A percentile compares a stretch with the other conserved stretches of the same genome.
These are phyloP conservation scores for Tolypocladium tropicale DNA, from an alignment of 2,329 filamentous ascomycete species.

Conservation along the genomic window DNA sequence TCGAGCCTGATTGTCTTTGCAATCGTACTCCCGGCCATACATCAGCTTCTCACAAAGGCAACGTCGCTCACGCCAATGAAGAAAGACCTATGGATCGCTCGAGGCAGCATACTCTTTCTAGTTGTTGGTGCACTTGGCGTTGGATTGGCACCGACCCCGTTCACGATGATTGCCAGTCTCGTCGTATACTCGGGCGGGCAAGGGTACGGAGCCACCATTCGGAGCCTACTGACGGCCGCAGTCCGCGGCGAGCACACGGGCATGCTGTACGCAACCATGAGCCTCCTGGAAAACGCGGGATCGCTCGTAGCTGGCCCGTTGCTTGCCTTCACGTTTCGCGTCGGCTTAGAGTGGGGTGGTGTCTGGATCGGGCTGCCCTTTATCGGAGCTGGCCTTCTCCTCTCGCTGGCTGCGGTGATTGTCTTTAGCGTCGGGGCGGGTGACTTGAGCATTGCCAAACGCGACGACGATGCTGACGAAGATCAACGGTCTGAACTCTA, in stretches of 20 bases:
- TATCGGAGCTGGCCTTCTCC: neutral
- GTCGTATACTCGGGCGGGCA: neutral
- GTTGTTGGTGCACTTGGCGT: slow-evolving; percentile 2
- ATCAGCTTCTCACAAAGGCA: neutral
- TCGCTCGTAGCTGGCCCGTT: slow-evolving; percentile 8
- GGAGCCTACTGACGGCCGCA: slow-evolving; percentile 8
- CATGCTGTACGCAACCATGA: slow-evolving; percentile 9
- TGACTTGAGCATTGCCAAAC: too few relatives aligned
- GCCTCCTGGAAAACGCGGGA: slow-evolving; percentile 8
- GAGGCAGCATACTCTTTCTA: neutral
- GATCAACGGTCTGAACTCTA: too few relatives aligned
- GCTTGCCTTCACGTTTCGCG: slow-evolving; percentile 6
- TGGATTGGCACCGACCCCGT: neutral
- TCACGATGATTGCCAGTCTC: neutral
- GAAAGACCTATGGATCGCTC: neutral
- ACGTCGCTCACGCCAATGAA: neutral
- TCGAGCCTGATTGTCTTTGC: neutral
- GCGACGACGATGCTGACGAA: too few relatives aligned
- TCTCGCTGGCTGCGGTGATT: neutral
- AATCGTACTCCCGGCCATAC: neutral
- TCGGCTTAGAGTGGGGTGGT: slow-evolving; percentile 6
- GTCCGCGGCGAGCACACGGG: slow-evolving; percentile 5
- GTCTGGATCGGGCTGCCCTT: slow-evolving; percentile 8
- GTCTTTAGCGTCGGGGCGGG: neutral
- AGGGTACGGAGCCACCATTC: slow-evolving; percentile 1